Evolutionary conservation across 2,329 filamentous ascomycete genomes (phyloP).

Genomic region (Alternaria burnsii): DNA sequence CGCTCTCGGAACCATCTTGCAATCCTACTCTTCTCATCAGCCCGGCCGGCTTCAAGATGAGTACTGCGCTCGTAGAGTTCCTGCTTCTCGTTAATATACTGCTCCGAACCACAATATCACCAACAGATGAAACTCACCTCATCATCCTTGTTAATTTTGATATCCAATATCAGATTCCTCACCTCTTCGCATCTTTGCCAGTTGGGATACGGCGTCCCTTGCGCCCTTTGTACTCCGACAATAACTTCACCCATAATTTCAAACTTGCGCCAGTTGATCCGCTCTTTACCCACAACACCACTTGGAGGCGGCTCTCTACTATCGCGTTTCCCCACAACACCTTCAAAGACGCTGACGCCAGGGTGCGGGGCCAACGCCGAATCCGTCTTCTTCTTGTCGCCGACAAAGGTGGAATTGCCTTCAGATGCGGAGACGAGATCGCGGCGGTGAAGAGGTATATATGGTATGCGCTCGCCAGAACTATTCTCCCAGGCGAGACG

Average conservation of each 20-base stretch:
- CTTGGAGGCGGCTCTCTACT: slow-evolving; percentile 54
- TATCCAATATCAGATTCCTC: slow-evolving; percentile 79
- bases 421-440: slow-evolving; percentile 93
- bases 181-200: slow-evolving; percentile 74
- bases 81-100: slow-evolving; percentile 47
- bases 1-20: slow-evolving; percentile 59
- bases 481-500: slow-evolving; percentile 98
- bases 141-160: slow-evolving; percentile 82
- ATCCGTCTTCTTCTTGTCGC: slow-evolving; percentile 50
- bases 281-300: slow-evolving; percentile 58
- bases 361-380: slow-evolving; percentile 45
- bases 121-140: slow-evolving; percentile 69
- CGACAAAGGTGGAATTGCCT: slow-evolving; percentile 89
- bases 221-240: slow-evolving; percentile 88
- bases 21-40: slow-evolving; percentile 54
- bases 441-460: slow-evolving; percentile 86
- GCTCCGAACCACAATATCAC: not conserved
- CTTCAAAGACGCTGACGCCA: slow-evolving; percentile 46
- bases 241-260: slow-evolving; percentile 94
- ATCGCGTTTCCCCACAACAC: slow-evolving; percentile 37
- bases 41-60: slow-evolving; percentile 60
- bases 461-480: slow-evolving; percentile 87
- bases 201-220: slow-evolving; percentile 81
- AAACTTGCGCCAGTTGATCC: slow-evolving; percentile 98
- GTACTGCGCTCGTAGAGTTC: slow-evolving; percentile 68